Conservation (phyloP, 2,329 filamentous ascomycete species). For the Phaeosphaeriaceae sp. region DNA sequence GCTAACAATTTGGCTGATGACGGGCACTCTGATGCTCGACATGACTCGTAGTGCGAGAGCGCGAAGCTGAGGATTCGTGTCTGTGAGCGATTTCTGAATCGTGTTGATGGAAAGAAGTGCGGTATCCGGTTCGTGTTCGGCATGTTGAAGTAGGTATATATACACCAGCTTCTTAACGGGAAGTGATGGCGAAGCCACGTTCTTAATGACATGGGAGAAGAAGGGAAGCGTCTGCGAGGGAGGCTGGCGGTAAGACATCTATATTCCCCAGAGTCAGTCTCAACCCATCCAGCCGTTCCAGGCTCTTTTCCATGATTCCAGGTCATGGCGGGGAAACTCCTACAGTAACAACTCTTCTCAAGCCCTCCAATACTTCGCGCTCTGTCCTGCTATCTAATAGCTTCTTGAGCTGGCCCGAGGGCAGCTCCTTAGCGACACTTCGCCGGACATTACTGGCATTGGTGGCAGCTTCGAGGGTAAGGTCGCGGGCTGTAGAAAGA, state of each 20-base stretch:
- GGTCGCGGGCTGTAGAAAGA: conserved; percentile 77
- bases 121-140: conserved; percentile 93
- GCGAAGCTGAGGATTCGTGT: conserved; percentile 87
- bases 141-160: conserved; percentile 96
- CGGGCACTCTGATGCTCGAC: conserved; percentile 95
- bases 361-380: conserved; percentile 87
- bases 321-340: conserved; percentile 34
- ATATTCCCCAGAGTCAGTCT: conserved; percentile 26
- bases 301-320: conserved; percentile 1
- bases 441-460: conserved; percentile 70
- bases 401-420: conserved; percentile 88
- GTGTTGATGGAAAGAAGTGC: conserved; percentile 97
- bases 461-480: conserved; percentile 95
- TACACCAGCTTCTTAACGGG: conserved; percentile 99
- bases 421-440: conserved; percentile 68
- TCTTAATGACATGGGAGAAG: conserved; percentile 99
- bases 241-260: conserved; percentile 97
- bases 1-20: conserved; percentile 97
- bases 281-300: conserved; percentile 11
- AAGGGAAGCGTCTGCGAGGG: conserved; percentile 72
- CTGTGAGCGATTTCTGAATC: conserved; percentile 95
- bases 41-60: conserved; percentile 94
- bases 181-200: conserved; percentile 90
- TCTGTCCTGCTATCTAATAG: conserved; percentile 93
- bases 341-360: conserved; percentile 88